A percentile compares a stretch with the other conserved stretches of the same genome.
These are phyloP conservation scores for Stemphylium vesicarium DNA, from an alignment of 2,329 filamentous ascomycete genomes.

Conservation along the genomic window DNA sequence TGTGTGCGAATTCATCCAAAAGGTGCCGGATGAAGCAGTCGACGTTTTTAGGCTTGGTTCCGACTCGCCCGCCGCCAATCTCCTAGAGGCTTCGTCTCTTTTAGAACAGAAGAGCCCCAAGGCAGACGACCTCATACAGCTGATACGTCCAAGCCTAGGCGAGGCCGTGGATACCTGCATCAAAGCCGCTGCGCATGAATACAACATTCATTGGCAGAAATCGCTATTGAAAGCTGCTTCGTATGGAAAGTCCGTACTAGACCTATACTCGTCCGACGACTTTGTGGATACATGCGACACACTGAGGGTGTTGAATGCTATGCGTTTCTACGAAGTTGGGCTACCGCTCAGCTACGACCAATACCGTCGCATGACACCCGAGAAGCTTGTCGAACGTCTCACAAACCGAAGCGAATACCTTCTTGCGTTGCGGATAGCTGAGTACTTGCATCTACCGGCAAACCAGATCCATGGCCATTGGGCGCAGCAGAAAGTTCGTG, in stretches of 20 bases:
- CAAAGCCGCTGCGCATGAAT: constrained; percentile 91
- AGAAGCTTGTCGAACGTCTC: constrained; percentile 83
- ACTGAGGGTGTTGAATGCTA: constrained; percentile 88
- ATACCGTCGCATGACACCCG: constrained; percentile 87
- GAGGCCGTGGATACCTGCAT: constrained; percentile 95
- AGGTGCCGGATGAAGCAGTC: constrained; percentile 83
- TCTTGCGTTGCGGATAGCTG: constrained; percentile 84
- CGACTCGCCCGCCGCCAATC: constrained; percentile 86
- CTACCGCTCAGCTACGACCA: constrained; percentile 92
- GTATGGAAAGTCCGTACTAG: constrained; percentile 95
- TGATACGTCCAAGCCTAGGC: constrained; percentile 84
- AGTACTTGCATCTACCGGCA: constrained; percentile 83
- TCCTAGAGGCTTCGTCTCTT: constrained; percentile 90
- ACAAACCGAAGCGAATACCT: constrained; percentile 91
- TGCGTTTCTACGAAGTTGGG: constrained; percentile 88
- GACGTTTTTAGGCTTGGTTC: constrained; percentile 90
- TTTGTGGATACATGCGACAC: constrained; percentile 99
- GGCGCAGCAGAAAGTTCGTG: constrained; percentile 91
- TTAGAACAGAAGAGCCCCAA: constrained; percentile 94
- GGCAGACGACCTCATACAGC: constrained; percentile 95
- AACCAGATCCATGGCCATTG: constrained; percentile 95
- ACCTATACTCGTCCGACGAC: constrained; percentile 97
- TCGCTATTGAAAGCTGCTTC: constrained; percentile 94
- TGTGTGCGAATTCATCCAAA: constrained; percentile 96
- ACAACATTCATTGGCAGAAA: constrained; percentile 90